Base-by-base conservation (phyloP, 1,284 basidiomycete genomes). In the Stygiomarasmius scandens region DNA sequence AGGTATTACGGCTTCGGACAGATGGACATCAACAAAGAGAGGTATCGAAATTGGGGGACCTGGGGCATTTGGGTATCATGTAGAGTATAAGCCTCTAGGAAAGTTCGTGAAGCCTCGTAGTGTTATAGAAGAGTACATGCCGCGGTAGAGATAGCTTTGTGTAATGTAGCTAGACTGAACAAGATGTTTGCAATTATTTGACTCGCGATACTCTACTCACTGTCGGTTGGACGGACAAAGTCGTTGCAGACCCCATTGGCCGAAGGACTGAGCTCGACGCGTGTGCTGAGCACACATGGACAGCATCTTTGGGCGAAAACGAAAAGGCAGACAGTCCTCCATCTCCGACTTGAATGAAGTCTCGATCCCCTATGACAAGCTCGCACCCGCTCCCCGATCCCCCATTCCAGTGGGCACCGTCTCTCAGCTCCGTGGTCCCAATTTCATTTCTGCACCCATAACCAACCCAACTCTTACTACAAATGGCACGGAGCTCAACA, bases 391-490 rank as follows among this genome's bases (percentile, higher is more conserved):
- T n/a, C 73, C 78, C 52, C 82, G 80, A 54, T 82, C 86, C 51
- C 88, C 89, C 43, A 67, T 85, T 41, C 75, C 85, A 43, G 84
- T 84, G 48, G 75, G 73, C 23, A 82, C 84, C 2, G 71, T 81
- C 50, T 84, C 80, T 27, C 84, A 86, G 66, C 68, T 85, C 45
- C 77, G 83, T 66, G 78, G 78, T 32, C 66, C 53, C 41, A 62
- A 63, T 1, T 57, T 49, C 49, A 92, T 92, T 60, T 91, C 88
- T 43, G 89, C 89, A 3, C 90, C 90, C 4, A 86, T 87, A 64
- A 90, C 90, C 16, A 92, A 92, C 66, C 90, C 90, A 12, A 83
- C 85, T 9, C 80, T 92, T 53, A 90, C 88, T 2, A 59, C 79
- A 55, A 77, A 81, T 65, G 89, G 90, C 49, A 86, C 86, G 12